Percentiles rank a stretch among this genome's conserved stretches.
These are phyloP conservation scores for Yueomyces sinensis DNA, from an alignment of 805 yeast genomes.

Conservation along the genomic window DNA sequence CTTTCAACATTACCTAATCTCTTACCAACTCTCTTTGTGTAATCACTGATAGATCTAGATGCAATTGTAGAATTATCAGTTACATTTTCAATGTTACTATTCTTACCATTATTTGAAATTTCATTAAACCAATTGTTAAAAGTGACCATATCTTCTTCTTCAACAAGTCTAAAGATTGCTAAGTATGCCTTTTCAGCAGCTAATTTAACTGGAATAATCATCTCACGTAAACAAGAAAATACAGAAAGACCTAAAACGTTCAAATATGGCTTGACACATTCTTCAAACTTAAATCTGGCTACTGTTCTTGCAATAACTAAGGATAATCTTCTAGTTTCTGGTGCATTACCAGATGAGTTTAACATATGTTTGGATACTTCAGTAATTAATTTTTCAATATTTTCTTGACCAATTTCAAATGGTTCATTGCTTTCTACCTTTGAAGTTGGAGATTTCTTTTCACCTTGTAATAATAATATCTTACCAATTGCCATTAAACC, in stretches of 20 bases:
- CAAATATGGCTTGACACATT: constrained; percentile 37
- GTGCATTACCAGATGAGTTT: constrained; percentile 46
- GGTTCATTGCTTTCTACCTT: constrained; percentile 16
- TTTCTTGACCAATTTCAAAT: constrained; percentile 31
- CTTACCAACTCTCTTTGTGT: constrained; percentile 78
- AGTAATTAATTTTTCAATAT: constrained; percentile 30
- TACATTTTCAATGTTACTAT: constrained; percentile 20
- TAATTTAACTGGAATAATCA: constrained; percentile 79
- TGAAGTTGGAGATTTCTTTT: constrained; percentile 25
- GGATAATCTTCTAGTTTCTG: constrained; percentile 69
- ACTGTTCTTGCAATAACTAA: constrained; percentile 66
- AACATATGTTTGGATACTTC: constrained; percentile 37
- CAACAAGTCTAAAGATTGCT: constrained; percentile 57
- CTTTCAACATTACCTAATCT: constrained; percentile 79
- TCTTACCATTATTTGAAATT: constrained; percentile 16
- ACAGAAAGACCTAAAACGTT: constrained; percentile 56
- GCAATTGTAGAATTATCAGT: constrained; percentile 36
- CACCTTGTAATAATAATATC: constrained; percentile 41
- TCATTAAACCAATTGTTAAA: constrained; percentile 56
- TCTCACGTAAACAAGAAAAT: constrained; percentile 73
- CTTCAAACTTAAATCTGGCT: constrained; percentile 44
- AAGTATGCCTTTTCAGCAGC: constrained; percentile 89
- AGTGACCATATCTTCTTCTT: constrained; percentile 38
- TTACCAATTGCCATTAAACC: constrained; percentile 77
- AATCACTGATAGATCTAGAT: constrained; percentile 72